Conservation (phyloP, 2,329 filamentous ascomycete species). For the Colletotrichum phormii region DNA sequence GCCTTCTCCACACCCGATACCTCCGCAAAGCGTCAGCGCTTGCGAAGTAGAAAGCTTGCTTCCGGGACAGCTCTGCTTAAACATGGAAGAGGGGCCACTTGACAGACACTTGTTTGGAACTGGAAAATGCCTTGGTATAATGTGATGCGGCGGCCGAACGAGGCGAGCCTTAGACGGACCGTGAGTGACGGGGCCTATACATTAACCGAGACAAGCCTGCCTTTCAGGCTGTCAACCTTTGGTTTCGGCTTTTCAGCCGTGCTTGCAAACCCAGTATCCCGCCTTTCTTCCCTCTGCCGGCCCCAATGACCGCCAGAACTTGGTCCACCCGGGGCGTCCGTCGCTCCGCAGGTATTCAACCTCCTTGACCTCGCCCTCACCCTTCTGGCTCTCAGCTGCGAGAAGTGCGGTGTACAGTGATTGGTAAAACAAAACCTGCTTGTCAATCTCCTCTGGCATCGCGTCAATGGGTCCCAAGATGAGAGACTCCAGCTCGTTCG, state of each 20-base stretch:
- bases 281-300: neutral
- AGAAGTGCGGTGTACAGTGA: constrained; percentile 32
- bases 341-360: constrained; percentile 31
- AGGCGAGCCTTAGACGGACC: constrained; percentile 9
- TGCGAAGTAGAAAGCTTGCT: constrained; percentile 5
- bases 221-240: neutral
- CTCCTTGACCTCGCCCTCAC: constrained; percentile 19
- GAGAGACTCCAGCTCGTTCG: constrained; percentile 17
- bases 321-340: constrained; percentile 34
- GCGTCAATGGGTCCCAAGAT: constrained; percentile 29
- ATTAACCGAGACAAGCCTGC: neutral
- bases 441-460: constrained; percentile 19
- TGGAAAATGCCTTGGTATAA: constrained; percentile 29
- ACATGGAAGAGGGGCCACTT: neutral
- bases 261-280: constrained; percentile 37
- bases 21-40: constrained; percentile 17
- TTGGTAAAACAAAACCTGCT: constrained; percentile 33
- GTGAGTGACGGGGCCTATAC: constrained; percentile 5
- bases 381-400: neutral
- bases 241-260: constrained; percentile 9
- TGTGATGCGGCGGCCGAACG: neutral
- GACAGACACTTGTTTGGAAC: constrained; percentile 9
- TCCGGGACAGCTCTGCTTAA: neutral
- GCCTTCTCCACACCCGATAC: neutral
- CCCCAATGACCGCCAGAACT: constrained; percentile 34